Evolutionary conservation across 176 grass and related monocot genomes (phyloP), one percentile per base, ranked within the genome.

Genomic region (Eleusine coracana): DNA sequence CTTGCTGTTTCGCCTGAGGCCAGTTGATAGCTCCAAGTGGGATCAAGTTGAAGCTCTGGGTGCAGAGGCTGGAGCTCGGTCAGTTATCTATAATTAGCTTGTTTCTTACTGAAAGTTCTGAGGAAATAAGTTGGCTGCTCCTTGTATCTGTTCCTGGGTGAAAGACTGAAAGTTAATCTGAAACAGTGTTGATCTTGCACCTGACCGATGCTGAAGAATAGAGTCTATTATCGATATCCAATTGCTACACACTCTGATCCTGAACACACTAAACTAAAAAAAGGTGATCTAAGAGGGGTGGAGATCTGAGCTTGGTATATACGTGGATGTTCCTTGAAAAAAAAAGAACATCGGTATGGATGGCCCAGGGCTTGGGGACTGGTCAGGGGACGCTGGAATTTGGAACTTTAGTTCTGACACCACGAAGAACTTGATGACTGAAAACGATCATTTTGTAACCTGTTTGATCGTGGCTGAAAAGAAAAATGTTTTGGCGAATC

Each of bases 1-100:
- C 34, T 41, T 10, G n/a, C 11, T 74, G 67, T 73, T 86, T 71
- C 5, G 5, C 36, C 31, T 48, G 39, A 86, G 78, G 78, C 78
- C 46, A 5, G 39, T 67, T 27, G 25, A 28, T 38, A 39, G 16
- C 37, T 5, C 44, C 45, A 13, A 28, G 36, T 48, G 27, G 64
- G 18, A 54, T 75, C 5, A 7, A 34, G 23, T 74, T 7, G 51
- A 70, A 71, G 38, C 44, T 80, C 29, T 28, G 36, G 41, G 25
- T 2, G 20, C 66, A 71, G 31, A 64, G 61, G 14, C 56, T 41
- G n/a, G 7, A 68, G 75, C 49, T 51, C 36, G 59, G 75, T 58
- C 36, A 59, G 75, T 58, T 51, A 44, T 58, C 59, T 46, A 36
- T 79, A 27, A 54, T 40, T 78, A 56, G 40, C 59, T 15, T 65